Conservation (phyloP, 225 moss, liverwort and hornwort genomes). For the Neckera pumila region DNA sequence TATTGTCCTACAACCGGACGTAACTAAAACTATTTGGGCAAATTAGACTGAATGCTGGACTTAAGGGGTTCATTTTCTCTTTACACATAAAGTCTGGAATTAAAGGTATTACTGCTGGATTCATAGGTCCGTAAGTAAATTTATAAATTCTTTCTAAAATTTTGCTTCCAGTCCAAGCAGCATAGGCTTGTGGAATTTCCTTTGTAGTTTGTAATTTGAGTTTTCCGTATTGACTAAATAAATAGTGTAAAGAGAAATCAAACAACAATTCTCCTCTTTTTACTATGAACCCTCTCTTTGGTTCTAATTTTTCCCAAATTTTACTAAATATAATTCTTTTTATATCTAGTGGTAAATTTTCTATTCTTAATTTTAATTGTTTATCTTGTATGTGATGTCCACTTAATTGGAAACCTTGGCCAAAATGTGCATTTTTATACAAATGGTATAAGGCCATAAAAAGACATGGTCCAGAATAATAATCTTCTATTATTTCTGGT, state of each 20-base stretch:
- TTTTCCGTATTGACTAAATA: not conserved
- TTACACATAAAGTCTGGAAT: no score
- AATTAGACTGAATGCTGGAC: no score
- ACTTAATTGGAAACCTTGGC: not conserved
- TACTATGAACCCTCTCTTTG: rapidly evolving
- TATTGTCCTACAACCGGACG: no score
- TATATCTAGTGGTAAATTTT: not conserved
- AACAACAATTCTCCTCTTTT: not conserved
- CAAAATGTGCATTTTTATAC: not conserved
- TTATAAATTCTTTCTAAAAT: no score
- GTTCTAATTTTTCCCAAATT: not conserved
- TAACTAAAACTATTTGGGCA: no score
- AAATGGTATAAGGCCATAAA: no score
- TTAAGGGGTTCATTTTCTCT: no score
- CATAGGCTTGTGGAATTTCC: not conserved
- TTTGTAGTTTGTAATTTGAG: not conserved
- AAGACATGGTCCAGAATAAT: no score
- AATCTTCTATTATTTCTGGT: no score
- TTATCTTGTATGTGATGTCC: not conserved
- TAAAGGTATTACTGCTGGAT: no score
- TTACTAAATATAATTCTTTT: not conserved
- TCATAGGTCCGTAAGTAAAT: no score
- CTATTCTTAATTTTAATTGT: not conserved
- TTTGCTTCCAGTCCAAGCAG: not conserved
- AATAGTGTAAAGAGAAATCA: not conserved